Evolutionary conservation across 768 basidiomycete genomes (phyloP), one percentile per base, ranked within the genome.

Genomic region (Amanita polypyramis): DNA sequence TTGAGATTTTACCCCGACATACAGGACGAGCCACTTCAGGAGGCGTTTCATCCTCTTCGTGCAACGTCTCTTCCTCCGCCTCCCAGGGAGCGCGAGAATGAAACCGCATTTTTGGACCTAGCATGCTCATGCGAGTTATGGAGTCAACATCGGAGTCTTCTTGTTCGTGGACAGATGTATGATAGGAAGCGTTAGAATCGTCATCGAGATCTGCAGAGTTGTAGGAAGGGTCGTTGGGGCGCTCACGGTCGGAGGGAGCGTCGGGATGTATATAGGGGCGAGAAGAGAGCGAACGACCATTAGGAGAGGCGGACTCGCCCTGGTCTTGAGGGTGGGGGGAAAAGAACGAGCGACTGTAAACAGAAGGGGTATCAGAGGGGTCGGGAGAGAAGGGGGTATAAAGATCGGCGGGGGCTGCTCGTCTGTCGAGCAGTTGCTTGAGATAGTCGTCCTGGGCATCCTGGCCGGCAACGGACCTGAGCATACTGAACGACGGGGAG

Each of bases 21-120:
- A 15, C 19, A 25, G 34, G 34, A n/a, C 30, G 23, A 37, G 9
- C 30, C 14, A 27, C 11, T 25, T 42, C 39, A 4, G 17, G 27
- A 19, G n/a, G 2, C 2, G 38, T 49, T 35, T 40, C 47, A n/a
- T 79, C 69, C 27, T 70, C 76, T 56, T 72, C 74, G 25, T 68
- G 62, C 2, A 72, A 49, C 3, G 62, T 33, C 32, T 67, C 72
- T 11, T 72, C 77, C 42, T 78, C 82, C 32, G 73, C 64, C 63
- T 89, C 86, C 87, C 87, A 91, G 34, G 87, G 87, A 14, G 87
- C 82, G 20, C 75, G 81, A 52, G 83, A 85, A 62, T 87, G 84
- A 58, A 87, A 79, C 43, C 80, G 79, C 74, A 89, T 85, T 63
- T 79, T 87, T 25, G 87, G 87, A n/a, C 88, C 88, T 29, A 83